Base-by-base conservation (phyloP, 805 yeast species). In the Grigorovia yakushimaensis region DNA sequence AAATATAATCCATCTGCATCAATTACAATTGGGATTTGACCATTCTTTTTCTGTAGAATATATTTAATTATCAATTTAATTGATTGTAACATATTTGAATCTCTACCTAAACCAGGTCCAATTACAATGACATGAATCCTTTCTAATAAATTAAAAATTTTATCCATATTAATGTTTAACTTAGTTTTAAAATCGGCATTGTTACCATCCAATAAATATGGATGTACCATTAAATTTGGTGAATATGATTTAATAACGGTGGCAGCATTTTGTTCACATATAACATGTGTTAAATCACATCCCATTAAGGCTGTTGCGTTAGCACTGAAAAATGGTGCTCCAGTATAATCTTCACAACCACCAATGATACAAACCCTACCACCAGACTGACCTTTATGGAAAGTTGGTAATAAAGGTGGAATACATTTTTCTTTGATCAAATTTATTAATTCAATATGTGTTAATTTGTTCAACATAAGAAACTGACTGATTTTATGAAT, bases 181-280 rank as follows among this genome's bases (percentile, higher is more conserved):
- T 7, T 13, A 15, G 9, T 15, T 19, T 19, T 41, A 27, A 41
- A 17, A 41, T 41, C 37, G 18, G 24, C 38, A 11, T 84, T 71
- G 44, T 67, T 65, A 30, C 42, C 43, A 50, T 49, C 55, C 80
- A 88, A 47, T 68, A 73, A 53, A 61, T 87, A 88, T 0, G 98
- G 98, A 68, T 93, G 98, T 1, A 93, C 95, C 97, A 91, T 93
- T 44, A 91, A 68, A 60, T 91, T 88, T 0, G 98, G 98, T 6
- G 94, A 78, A 65, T 93, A 93, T 24, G 82, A 67, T 65, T 91
- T 91, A 59, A 91, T 88, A 6, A 87, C 82, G 0, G 82, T 67
- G 0, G 86, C 89, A 0, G 97, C 97, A 27, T 70, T 67, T 44
- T 68, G 64, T 54, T 88, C 95, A 67, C 98, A 93, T n/a, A 93